These are phyloP conservation scores for Paramyrothecium sp. DNA, from an alignment of 2,329 filamentous ascomycete genomes.

Conservation along the genomic window DNA sequence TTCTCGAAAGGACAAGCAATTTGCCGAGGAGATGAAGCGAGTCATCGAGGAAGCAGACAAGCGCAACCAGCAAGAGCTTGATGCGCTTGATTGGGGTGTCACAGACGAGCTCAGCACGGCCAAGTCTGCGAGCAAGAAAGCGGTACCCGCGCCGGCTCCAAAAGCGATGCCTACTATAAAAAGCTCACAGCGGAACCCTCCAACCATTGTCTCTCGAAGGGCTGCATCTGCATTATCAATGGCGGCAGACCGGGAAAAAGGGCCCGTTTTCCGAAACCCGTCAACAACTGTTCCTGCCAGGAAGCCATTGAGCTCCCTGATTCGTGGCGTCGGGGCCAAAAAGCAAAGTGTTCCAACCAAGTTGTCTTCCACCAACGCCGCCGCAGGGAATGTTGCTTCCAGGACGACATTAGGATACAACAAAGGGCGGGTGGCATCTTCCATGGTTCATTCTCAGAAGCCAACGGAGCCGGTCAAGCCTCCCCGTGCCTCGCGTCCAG, in stretches of 20 bases:
- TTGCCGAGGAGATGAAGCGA: conserved; percentile 51
- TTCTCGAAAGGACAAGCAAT: conserved; percentile 59
- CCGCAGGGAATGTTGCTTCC: conserved; percentile 65
- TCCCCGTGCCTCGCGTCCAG: conserved; percentile 13
- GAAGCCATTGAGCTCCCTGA: conserved; percentile 27
- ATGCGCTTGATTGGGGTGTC: conserved; percentile 60
- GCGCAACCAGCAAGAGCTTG: conserved; percentile 65
- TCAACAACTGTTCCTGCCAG: conserved; percentile 3
- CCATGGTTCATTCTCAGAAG: conserved; percentile 35
- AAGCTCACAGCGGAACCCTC: conserved; percentile 15
- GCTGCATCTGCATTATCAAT: conserved; percentile 54
- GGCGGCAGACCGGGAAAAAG: conserved; percentile 19
- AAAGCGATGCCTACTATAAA: conserved; percentile 4
- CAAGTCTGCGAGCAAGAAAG: conserved; percentile 3
- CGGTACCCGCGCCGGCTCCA: neutral
- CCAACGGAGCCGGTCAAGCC: conserved; percentile 11
- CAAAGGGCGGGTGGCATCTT: conserved; percentile 64
- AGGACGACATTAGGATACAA: conserved; percentile 83
- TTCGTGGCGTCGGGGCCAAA: conserved; percentile 23
- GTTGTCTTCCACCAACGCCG: conserved; percentile 52
- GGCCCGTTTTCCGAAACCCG: conserved; percentile 6
- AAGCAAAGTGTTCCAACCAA: conserved; percentile 43
- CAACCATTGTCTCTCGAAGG: conserved; percentile 42
- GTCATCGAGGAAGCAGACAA: conserved; percentile 60
- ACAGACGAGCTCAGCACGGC: conserved; percentile 51